Evolutionary conservation across 306 rosid species (phyloP).

Genomic region (Vigna nakashimae): DNA sequence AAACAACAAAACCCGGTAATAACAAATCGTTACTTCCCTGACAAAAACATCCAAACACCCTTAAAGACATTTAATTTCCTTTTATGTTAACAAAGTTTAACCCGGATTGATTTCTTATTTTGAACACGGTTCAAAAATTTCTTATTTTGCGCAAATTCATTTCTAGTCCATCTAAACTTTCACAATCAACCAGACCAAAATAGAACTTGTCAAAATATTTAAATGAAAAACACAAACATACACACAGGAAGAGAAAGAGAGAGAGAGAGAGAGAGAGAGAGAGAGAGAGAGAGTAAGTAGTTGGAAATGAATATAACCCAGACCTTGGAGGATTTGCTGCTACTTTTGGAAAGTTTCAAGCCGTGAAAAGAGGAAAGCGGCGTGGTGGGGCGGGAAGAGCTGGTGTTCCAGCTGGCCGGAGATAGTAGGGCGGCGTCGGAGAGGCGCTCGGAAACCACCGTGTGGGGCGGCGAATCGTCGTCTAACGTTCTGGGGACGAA

Average conservation of each 20-base stretch:
- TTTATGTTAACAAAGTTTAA: neutral
- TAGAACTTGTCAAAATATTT: slow-evolving; percentile 10
- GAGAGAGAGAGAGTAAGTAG: neutral
- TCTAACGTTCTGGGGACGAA: slow-evolving; percentile 78
- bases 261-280: neutral
- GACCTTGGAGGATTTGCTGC: slow-evolving; percentile 60
- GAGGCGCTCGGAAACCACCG: slow-evolving; percentile 62
- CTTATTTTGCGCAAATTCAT: slow-evolving; percentile 39
- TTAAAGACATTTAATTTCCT: neutral
- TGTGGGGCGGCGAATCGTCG: slow-evolving; percentile 66
- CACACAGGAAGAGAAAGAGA: too few species aligned
- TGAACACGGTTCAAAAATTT: neutral
- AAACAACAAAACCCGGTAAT: neutral
- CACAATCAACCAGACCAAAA: slow-evolving; percentile 34
- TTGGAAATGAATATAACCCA: slow-evolving; percentile 15
- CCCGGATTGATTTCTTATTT: neutral
- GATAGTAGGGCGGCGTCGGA: slow-evolving; percentile 93
- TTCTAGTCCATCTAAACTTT: slow-evolving; percentile 11
- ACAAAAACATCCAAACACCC: neutral
- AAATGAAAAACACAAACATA: neutral
- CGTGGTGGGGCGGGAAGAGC: slow-evolving; percentile 46
- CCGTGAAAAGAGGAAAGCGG: slow-evolving; percentile 48
- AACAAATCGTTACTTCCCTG: neutral
- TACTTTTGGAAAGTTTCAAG: slow-evolving; percentile 51
- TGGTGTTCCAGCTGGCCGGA: slow-evolving; percentile 59